Evolutionary conservation across 2,329 filamentous ascomycete genomes (phyloP).

Genomic region (Scedosporium minutisporum): DNA sequence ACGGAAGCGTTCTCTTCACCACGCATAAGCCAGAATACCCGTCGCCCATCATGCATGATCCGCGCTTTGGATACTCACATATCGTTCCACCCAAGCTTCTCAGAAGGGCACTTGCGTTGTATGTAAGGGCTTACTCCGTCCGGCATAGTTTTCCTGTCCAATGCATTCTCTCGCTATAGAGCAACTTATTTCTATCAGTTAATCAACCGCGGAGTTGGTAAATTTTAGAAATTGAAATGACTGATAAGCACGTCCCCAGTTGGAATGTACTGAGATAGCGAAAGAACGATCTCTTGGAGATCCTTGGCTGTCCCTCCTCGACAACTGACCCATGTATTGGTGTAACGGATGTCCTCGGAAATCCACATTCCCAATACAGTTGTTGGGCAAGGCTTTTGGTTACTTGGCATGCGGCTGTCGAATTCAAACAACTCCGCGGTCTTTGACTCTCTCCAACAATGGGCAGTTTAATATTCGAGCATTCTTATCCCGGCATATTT

Average conservation of each 20-base stretch:
- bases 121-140: neutral
- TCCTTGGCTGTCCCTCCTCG: neutral
- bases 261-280: neutral
- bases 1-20: neutral
- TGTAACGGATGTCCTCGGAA: no score
- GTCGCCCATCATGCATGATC: neutral
- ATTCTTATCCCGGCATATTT: no score
- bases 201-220: neutral
- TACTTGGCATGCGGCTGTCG: no score
- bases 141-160: neutral
- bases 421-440: no score
- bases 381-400: no score
- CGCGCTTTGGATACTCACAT: neutral
- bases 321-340: neutral
- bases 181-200: no score
- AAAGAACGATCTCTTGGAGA: neutral
- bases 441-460: no score
- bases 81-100: neutral
- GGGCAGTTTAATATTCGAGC: no score
- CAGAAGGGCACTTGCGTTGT: neutral
- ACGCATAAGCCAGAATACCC: neutral
- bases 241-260: neutral
- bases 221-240: no score
- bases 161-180: neutral
- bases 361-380: no score